Conservation (phyloP, 176 grass and related monocot genomes). For the Zizania latifolia region DNA sequence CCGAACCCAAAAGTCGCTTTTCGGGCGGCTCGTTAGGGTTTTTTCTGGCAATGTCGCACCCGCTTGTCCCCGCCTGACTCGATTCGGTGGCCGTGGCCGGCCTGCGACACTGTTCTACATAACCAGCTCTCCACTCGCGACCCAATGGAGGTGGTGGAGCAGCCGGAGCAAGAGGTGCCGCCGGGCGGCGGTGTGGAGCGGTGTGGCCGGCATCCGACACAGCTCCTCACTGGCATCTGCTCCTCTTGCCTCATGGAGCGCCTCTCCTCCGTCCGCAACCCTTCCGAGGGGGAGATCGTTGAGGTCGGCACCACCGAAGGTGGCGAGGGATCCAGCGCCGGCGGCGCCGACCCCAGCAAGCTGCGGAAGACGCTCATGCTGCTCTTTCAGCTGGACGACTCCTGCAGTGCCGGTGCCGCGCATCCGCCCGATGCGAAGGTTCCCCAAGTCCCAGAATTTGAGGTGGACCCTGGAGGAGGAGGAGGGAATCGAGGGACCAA, state of each 20-base stretch:
- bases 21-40: conserved; percentile 29
- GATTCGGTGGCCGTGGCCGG: conserved; percentile 1
- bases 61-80: conserved; percentile 35
- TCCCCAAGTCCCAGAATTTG: background rate
- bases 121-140: conserved; percentile 13
- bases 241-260: conserved; percentile 86
- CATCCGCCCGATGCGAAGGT: background rate
- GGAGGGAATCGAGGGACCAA: conserved; percentile 23
- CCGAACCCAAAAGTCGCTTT: conserved; percentile 32
- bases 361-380: conserved; percentile 73
- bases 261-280: conserved; percentile 60
- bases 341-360: conserved; percentile 31
- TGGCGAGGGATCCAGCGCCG: background rate
- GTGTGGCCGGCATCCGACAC: conserved; percentile 64
- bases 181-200: background rate
- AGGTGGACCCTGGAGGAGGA: conserved; percentile 1
- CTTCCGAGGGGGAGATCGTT: conserved; percentile 54
- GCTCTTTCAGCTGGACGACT: conserved; percentile 90
- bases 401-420: background rate
- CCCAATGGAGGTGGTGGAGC: conserved; percentile 46
- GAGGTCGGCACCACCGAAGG: conserved; percentile 28
- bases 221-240: conserved; percentile 74
- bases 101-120: background rate
- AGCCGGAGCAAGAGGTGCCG: background rate
- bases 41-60: conserved; percentile 33